Evolutionary conservation across 2,329 filamentous ascomycete species (phyloP).

Genomic region (Leptoxyphium fumago): DNA sequence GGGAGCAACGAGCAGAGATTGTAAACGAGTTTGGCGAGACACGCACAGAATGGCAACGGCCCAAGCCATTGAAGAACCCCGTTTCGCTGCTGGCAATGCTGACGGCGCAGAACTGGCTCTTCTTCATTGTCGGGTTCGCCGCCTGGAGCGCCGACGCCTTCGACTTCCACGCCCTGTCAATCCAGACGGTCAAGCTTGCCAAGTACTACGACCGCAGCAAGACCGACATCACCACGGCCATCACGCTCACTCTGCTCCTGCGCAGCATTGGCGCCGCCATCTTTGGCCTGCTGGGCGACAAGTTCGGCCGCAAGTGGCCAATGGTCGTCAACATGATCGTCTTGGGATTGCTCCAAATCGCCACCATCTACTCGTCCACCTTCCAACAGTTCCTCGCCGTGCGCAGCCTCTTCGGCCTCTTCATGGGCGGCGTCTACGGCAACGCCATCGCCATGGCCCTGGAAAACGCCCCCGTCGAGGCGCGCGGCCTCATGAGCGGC

Average conservation of each 20-base stretch:
- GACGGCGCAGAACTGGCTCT: slow-evolving; percentile 53
- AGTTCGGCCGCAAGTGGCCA: slow-evolving; percentile 69
- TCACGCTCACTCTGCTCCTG: slow-evolving; percentile 60
- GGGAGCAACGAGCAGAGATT: slow-evolving; percentile 58
- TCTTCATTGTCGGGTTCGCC: slow-evolving; percentile 56
- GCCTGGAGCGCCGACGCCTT: slow-evolving; percentile 75
- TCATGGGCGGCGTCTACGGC: slow-evolving; percentile 67
- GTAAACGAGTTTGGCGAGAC: slow-evolving; percentile 51
- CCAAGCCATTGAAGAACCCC: slow-evolving; percentile 54
- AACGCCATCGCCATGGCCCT: slow-evolving; percentile 67
- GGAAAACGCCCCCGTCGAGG: slow-evolving; percentile 54
- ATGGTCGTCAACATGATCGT: slow-evolving; percentile 70
- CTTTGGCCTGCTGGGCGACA: slow-evolving; percentile 66
- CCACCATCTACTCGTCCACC: slow-evolving; percentile 60
- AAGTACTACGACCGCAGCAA: slow-evolving; percentile 44
- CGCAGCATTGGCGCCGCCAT: slow-evolving; percentile 59
- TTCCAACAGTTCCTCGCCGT: slow-evolving; percentile 65
- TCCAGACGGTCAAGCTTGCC: slow-evolving; percentile 59
- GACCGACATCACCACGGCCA: slow-evolving; percentile 59
- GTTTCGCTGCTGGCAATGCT: slow-evolving; percentile 53
- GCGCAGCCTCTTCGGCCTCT: slow-evolving; percentile 57
- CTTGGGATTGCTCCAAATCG: slow-evolving; percentile 55
- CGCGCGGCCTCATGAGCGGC: slow-evolving; percentile 66
- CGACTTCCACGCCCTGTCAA: slow-evolving; percentile 67
- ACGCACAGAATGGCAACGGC: slow-evolving; percentile 51